Base-by-base conservation (phyloP, 208 protist species). In the Trypanosoma brucei region DNA sequence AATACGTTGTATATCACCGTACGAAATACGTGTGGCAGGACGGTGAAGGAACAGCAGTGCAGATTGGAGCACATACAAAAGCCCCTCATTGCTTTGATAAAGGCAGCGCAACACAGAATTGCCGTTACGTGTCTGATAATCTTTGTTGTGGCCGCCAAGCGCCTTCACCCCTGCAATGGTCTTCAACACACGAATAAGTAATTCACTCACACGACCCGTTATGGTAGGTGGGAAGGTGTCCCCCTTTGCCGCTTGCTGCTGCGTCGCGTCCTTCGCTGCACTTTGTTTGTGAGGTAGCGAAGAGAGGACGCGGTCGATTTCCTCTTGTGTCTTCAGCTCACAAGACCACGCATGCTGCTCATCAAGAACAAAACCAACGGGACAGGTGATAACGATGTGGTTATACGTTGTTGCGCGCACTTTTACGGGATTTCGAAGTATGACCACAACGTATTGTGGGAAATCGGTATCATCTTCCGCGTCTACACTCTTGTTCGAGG, bases 1-100 rank as follows among this genome's bases (percentile, higher is more conserved):
- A 1, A 93, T 78, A 1, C 62, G 65, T 22, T 54, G 62, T 1
- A 95, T 71, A 48, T 87, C 78, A 3, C 59, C 63, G 59, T 79
- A 89, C 35, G 63, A 48, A 8, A 88, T 73, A 14, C 76, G 69
- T 3, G 83, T 87, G 22, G 84, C 84, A 6, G 89, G 89, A 51
- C 86, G 86, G 68, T 91, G 85, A 45, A 95, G 68, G 51, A 86
- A 95, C 6, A 95, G 79, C 22, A 95, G 70, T 34, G 81, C 81
- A 30, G 79, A 82, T 49, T 79, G 78, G 11, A 93, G 61, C 30
- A 95, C 67, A 55, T 88, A 95, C 22, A 95, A 68, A 44, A 91
- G 64, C 0, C 89, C 89, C 54, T 95, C 85, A 9, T 76, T 54
- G 39, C 78, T 82, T 36, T 82, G 78, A 61, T 86, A 85, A 37